Percentiles rank a stretch among this genome's conserved stretches.
These are phyloP conservation scores for Salvia miltiorrhiza DNA, from an alignment of 257 asterid genomes.

Conservation along the genomic window DNA sequence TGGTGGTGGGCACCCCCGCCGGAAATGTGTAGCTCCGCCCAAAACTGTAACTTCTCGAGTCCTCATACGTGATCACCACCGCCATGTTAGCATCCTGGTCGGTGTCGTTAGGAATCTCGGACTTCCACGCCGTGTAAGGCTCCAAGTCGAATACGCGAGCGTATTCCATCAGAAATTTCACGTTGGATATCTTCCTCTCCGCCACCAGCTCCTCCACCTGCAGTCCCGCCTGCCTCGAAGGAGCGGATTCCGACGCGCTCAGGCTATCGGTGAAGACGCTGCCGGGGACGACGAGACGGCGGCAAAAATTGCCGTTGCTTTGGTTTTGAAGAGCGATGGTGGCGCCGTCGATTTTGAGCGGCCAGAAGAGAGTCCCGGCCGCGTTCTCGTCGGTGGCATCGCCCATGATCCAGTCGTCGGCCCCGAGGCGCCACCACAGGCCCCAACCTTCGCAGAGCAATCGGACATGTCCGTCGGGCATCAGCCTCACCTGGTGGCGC, in stretches of 20 bases:
- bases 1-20: background rate
- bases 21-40: background rate
- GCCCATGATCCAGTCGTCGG: background rate
- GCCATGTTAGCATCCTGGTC: background rate
- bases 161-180: background rate
- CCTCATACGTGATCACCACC: background rate
- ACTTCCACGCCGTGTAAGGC: background rate
- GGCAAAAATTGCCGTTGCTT: background rate
- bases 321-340: background rate
- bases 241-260: background rate
- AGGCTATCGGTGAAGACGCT: background rate
- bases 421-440: background rate
- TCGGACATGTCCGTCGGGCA: background rate
- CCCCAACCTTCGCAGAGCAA: background rate
- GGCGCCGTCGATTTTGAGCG: background rate
- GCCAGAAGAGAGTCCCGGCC: background rate
- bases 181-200: background rate
- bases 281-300: too few species aligned
- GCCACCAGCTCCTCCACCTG: background rate
- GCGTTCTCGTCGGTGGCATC: background rate
- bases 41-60: background rate
- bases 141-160: background rate
- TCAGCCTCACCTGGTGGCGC: background rate
- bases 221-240: background rate
- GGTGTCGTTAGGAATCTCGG: background rate